These are phyloP conservation scores for Simplicillium sp. DNA, from an alignment of 2,329 filamentous ascomycete species.

Conservation along the genomic window DNA sequence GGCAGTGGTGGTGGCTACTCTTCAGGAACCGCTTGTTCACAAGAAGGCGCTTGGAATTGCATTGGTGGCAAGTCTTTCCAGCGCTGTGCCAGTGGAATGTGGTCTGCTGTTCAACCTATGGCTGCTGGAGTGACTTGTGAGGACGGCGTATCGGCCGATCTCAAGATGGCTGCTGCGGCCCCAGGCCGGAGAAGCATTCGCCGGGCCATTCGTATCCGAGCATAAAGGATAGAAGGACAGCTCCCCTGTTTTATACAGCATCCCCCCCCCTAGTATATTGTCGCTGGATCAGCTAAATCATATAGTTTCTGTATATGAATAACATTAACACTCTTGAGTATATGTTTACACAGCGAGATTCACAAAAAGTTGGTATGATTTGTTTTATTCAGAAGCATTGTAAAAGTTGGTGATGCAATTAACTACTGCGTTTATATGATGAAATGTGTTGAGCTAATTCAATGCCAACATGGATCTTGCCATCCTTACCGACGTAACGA, in stretches of 20 bases:
- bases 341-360: not conserved
- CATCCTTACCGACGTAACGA: constrained; percentile 35
- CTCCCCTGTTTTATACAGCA: too few species aligned
- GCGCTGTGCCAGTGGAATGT: constrained; percentile 42
- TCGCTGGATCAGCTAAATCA: too few species aligned
- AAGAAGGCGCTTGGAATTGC: constrained; percentile 46
- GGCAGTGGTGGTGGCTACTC: constrained; percentile 19
- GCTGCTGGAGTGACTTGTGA: constrained; percentile 36
- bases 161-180: constrained; percentile 22
- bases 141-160: constrained; percentile 26
- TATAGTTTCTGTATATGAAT: not conserved
- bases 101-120: constrained; percentile 32
- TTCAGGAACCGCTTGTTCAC: constrained; percentile 33
- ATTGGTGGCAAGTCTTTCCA: constrained; percentile 40
- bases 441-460: constrained; percentile 36
- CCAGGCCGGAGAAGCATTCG: constrained; percentile 14
- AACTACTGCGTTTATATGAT: too few species aligned
- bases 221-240: constrained; percentile 2
- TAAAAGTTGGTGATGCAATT: too few species aligned
- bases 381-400: too few species aligned
- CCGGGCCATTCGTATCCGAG: constrained; percentile 15
- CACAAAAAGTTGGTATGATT: too few species aligned
- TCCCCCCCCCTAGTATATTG: too few species aligned
- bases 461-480: constrained; percentile 37
- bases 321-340: not conserved